Evolutionary conservation across 331 rosid genomes (phyloP).

Genomic region (Rosa hybrid): DNA sequence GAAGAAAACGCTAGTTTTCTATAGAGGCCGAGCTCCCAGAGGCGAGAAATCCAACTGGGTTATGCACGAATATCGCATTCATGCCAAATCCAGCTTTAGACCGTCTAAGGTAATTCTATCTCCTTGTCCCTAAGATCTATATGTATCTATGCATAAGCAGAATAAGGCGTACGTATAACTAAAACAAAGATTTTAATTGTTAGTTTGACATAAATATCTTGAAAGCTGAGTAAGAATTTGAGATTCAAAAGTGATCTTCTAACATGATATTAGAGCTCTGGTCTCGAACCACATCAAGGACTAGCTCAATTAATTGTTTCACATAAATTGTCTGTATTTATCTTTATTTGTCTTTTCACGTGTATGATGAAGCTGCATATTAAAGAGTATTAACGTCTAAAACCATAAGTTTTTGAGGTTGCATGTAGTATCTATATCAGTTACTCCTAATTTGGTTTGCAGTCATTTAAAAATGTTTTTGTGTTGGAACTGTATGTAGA

Average conservation of each 20-base stretch:
- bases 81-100: constrained; percentile 65
- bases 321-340: background rate
- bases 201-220: background rate
- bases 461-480: background rate
- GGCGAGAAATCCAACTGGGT: constrained; percentile 96
- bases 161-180: background rate
- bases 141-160: background rate
- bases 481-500: background rate
- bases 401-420: background rate
- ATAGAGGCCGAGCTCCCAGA: constrained; percentile 96
- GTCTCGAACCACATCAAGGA: background rate
- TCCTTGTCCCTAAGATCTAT: background rate
- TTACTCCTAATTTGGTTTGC: background rate
- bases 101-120: constrained; percentile 53
- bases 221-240: background rate
- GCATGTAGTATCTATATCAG: background rate
- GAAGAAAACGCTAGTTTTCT: constrained; percentile 95
- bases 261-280: background rate
- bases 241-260: background rate
- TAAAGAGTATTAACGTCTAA: background rate
- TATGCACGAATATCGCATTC: constrained; percentile 94
- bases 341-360: background rate
- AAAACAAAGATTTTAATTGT: background rate
- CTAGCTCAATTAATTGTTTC: background rate
- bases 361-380: background rate